Percentiles rank a stretch among this genome's conserved stretches.
These are phyloP conservation scores for Coemansia sp. DNA, from an alignment of 192 early-diverging fungal genomes.

Conservation along the genomic window DNA sequence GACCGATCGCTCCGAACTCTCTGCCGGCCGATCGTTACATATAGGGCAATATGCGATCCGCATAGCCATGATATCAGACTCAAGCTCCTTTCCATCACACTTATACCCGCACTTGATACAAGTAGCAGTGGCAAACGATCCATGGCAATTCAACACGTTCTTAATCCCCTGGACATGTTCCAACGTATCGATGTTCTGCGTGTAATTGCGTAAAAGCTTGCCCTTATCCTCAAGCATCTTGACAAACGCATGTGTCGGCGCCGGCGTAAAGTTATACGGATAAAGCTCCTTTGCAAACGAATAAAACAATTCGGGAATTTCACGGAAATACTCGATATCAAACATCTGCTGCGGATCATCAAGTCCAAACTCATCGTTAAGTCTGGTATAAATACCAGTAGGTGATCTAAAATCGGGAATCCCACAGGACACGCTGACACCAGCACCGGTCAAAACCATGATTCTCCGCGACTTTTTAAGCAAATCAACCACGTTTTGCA, in stretches of 20 bases:
- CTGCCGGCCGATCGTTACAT: conserved; percentile 54
- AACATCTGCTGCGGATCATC: conserved; percentile 96
- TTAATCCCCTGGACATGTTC: conserved; percentile 86
- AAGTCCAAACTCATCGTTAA: conserved; percentile 84
- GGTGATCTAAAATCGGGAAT: conserved; percentile 97
- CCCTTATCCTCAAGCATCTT: conserved; percentile 83
- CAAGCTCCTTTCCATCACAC: conserved; percentile 76
- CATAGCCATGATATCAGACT: conserved; percentile 76
- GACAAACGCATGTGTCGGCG: conserved; percentile 85
- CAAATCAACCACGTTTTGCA: conserved; percentile 68
- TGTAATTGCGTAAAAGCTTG: conserved; percentile 91
- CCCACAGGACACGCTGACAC: conserved; percentile 85
- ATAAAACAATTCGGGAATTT: conserved; percentile 89
- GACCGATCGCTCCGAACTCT: conserved; percentile 12
- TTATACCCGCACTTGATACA: conserved; percentile 84
- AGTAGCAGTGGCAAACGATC: conserved; percentile 92
- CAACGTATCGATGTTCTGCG: conserved; percentile 97
- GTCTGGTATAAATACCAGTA: conserved; percentile 85
- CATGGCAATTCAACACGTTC: conserved; percentile 87
- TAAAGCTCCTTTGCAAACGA: conserved; percentile 93
- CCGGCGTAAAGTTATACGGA: conserved; percentile 85
- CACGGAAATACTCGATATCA: conserved; percentile 88
- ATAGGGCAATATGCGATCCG: conserved; percentile 75
- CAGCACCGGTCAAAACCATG: conserved; percentile 90
- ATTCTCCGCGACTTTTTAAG: conserved; percentile 67